Evolutionary conservation across 495 filamentous ascomycete genomes (phyloP), one percentile per base, ranked within the genome.

Genomic region (Coniosporium apollinis): DNA sequence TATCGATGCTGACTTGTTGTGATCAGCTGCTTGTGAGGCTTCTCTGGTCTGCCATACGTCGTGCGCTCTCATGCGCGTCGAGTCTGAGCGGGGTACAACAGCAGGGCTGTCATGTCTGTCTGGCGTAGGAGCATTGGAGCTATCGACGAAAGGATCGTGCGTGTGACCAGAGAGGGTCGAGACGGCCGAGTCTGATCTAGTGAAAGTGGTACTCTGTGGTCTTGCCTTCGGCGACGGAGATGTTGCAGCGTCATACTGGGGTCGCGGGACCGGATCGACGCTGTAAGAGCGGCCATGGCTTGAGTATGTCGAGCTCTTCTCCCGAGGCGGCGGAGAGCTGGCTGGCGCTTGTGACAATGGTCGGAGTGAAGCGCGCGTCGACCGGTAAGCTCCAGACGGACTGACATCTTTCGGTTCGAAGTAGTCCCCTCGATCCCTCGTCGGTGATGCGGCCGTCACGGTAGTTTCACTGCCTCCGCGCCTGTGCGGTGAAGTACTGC

Each of bases 391-490:
- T 28, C 57, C 60, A 47, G 74, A 58, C 39, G 62, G 48, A 50
- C 65, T 58, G 55, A 60, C 38, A 60, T 67, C 28, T 59, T 56
- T 20, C 51, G 51, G 29, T 42, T 43, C 31, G 50, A 63, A 41
- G 46, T 56, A 53, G 50, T 56, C 43, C 54, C 61, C 33, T 43
- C 40, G 36, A 47, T 62, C 31, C 50, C 49, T n/a, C 57, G 46
- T 19, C 52, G 49, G 33, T 55, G 49, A 22, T 62, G 57, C 18
- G 59, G 49, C 24, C 69, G 61, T 15, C 56, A 8, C 58, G 18
- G 52, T 64, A 25, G 66, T 64, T 55, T 91, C 83, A 51, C 79
- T 87, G 49, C 74, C 72, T 22, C 81, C 82, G 42, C 83, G 68
- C 55, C 73, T 80, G 47, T 86, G 82, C 11, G 72, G 67, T 18